Base-by-base conservation (phyloP, 2,329 filamentous ascomycete species). In the Alternaria conjuncta region DNA sequence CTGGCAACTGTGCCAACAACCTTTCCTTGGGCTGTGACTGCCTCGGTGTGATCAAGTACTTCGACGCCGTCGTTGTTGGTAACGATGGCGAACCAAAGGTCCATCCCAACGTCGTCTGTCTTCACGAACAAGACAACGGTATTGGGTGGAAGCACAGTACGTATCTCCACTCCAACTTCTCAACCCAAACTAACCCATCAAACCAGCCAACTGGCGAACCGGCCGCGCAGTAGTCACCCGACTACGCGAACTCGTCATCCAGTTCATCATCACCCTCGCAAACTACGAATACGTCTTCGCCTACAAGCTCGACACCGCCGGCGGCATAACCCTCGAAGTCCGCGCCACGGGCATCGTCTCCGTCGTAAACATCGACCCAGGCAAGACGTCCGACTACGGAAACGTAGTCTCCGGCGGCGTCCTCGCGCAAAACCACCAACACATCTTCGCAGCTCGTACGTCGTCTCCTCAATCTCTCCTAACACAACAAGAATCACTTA, bases 281-380 rank as follows among this genome's bases (percentile, higher is more conserved):
- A 92, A 92, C 79, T 92, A 92, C 80, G 89, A 92, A 72, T 92
- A 92, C 72, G 85, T 91, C 44, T 87, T 91, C 61, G 85, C 86
- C 2, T 91, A 85, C 77, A 86, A 88, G 65, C 87, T 92, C 63
- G 86, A 90, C 71, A 88, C 88, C 47, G 84, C 87, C 0, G 90
- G 87, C 9, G 87, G 86, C 11, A 84, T 91, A 68, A 84, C 83
- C 0, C 80, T 89, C 60, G 89, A 92, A 74, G 86, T 85, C 0
- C 84, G 89, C 1, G 89, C 89, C 0, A 92, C 89, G 0, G 90
- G 90, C 2, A 89, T 92, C 58, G 84, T 92, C 12, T 87, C 85
- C 7, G 86, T 88, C 2, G 84, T 88, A 23, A 84, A 86, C 67
- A 89, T 90, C 59, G 87, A 87, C 51, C 82, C 85, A 5, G 85